Base-by-base conservation (phyloP, 129 eudicot species). In the Helianthus annuus region DNA sequence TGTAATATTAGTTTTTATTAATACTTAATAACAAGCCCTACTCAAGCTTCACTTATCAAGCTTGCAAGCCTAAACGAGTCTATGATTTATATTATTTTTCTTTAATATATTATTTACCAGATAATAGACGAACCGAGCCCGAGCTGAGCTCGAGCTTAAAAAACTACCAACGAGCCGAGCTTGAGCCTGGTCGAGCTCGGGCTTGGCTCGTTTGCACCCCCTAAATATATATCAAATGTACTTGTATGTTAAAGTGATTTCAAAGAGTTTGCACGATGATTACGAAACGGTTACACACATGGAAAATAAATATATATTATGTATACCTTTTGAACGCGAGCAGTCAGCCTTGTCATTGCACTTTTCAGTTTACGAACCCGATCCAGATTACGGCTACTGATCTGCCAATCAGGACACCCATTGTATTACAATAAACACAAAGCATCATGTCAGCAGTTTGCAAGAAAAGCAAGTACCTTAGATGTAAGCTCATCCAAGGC, bases 361-460 rank as follows among this genome's bases (percentile, higher is more conserved):
- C 98, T 89, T 85, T 93, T 93, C 67, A 89, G 58, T 69, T 93
- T 89, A 27, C 98, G 95, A 40, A 89, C 92, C 14, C 98, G 72
- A 36, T 89, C 98, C 82, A 93, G 75, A 76, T 93, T 93, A 59
- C 96, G 96, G 82, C 98, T 90, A 81, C 96, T 93, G 57, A 93
- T 87, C 98, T 93, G 86, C 76, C 85, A 74, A 36, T 44, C 55
- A 48, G 3, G 75, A 56, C 39, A 64, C 46, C 10, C 3, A 71
- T 12, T 27, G 34, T 69, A 69, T 49, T 36, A 63, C 48, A 63
- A 36, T 10, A 7, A 38, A 38, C 14, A 48, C n/a, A 10, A 57
- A 16, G 29, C 38, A 22, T 12, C n/a, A 19, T 9, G 10, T n/a
- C 11, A 45, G 58, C 9, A 32, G 46, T 7, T 42, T 42, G 15